Evolutionary conservation across 768 basidiomycete species (phyloP), one percentile per base, ranked within the genome.

Genomic region (Megacollybia marginata): DNA sequence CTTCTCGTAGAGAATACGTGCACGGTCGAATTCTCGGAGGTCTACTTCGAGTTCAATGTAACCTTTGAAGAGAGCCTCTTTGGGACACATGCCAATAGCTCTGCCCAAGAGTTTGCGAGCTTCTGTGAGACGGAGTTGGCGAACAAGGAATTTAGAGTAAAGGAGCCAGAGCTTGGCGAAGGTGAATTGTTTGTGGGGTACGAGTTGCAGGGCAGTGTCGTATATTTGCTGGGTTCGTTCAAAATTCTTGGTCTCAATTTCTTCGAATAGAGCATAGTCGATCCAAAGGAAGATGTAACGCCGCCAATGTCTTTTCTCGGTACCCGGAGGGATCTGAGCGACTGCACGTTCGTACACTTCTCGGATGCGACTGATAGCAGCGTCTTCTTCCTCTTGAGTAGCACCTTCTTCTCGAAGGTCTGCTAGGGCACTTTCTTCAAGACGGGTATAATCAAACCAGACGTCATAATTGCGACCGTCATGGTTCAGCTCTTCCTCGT

Each of bases 331-430:
- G 0, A 98, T 88, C 62, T 98, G 92, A 11, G 92, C 85, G 13
- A 98, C 91, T 1, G 94, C 95, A 15, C 94, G 72, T 63, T 99
- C 96, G 56, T 98, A 98, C 15, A 97, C 83, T 62, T 98, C 96
- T 36, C 96, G 73, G 1, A 98, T 86, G 2, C 91, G 76, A 20
- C 69, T 74, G 2, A 72, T 58, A 2, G 83, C 78, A 18, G 73
- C 70, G 42, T 85, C 77, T 47, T 83, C 71, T 61, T 91, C 88
- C 49, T 87, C 86, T 8, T 73, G 68, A 1, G 85, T 83, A 5
- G 76, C 78, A 2, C 87, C 90, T 54, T 89, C 87, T 12, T 85
- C 85, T 55, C 72, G 79, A 20, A 91, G 72, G 52, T 91, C 84
- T 33, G 78, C 71, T 57, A 82, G 79, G 0, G 93, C 90, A 19